Base-by-base conservation (phyloP, 495 filamentous ascomycete species). In the Hypomontagnella submonticulosa region DNA sequence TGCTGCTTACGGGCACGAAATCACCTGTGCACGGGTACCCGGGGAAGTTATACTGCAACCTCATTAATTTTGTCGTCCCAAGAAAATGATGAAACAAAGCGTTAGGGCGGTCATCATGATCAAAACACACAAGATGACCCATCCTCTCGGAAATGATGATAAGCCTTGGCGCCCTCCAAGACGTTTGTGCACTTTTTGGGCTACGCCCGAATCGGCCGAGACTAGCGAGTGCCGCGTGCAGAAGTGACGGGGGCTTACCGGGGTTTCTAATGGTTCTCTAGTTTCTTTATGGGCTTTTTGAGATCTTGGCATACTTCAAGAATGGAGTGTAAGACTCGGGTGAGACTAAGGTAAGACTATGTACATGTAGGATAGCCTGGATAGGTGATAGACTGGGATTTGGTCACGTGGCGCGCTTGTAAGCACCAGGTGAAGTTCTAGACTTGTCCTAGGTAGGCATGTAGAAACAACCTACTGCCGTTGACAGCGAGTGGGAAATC, bases 361-460 rank as follows among this genome's bases (percentile, higher is more conserved):
- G n/a, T n/a, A n/a, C n/a, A n/a, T n/a, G n/a, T n/a, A n/a, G n/a
- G n/a, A n/a, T n/a, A n/a, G n/a, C n/a, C n/a, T n/a, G n/a, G n/a
- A n/a, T n/a, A n/a, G n/a, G n/a, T 34, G n/a, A 34, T 15, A 48
- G 40, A 38, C 53, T 13, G 42, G 59, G 65, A 59, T 59, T 3
- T 1, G 20, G 27, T 68, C 65, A 68, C 65, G 65, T 68, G 65
- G 48, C 53, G n/a, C 27, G 47, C 55, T 54, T 56, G 51, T 60
- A 61, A 40, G 23, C 19, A 33, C 48, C 52, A 38, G 57, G 46
- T 38, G 52, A 62, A 53, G 58, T 62, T 62, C 64, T 67, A 63
- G 65, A 68, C 65, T 63, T 68, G 34, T 63, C 65, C 65, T 23
- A 68, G 59, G 47, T 68, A 63, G 65, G 65, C 54, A 68, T 63